A percentile compares a stretch with the other conserved stretches of the same genome.
phyloP scores from a whole-genome alignment of 2,329 filamentous ascomycete species.

The Arachnomyces sp. region DNA sequence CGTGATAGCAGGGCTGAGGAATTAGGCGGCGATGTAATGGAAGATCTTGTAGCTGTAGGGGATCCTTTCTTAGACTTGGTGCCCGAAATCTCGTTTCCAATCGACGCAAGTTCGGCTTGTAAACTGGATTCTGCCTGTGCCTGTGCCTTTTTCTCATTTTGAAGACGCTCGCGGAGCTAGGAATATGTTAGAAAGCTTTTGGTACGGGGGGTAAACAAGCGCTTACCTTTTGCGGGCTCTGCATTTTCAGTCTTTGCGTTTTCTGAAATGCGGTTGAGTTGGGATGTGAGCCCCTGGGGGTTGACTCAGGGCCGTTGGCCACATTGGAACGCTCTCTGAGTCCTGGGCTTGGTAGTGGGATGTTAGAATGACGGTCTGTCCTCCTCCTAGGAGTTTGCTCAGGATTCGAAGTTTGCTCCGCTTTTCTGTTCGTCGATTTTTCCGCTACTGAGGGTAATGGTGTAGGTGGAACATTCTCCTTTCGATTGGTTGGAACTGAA shows the following conservation, averaged over 20 bases:
- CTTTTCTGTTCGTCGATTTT: constrained; percentile 23
- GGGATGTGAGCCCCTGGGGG: constrained; percentile 25
- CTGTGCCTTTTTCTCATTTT: constrained; percentile 68
- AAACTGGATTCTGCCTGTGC: constrained; percentile 61
- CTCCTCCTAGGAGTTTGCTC: constrained; percentile 35
- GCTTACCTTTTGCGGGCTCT: constrained; percentile 51
- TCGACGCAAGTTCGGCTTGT: constrained; percentile 67
- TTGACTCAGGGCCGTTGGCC: constrained; percentile 23
- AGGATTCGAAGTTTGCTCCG: constrained; percentile 26
- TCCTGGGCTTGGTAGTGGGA: constrained; percentile 38
- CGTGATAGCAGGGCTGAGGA: constrained; percentile 35
- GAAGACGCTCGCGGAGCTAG: constrained; percentile 66
- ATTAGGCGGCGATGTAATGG: constrained; percentile 18
- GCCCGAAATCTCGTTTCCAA: constrained; percentile 67
- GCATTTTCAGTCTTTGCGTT: constrained; percentile 60
- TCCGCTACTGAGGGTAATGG: constrained; percentile 26
- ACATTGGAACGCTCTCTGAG: constrained; percentile 27
- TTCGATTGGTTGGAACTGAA: constrained; percentile 27
- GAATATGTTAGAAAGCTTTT: constrained; percentile 6
- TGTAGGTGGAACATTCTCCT: constrained; percentile 34
- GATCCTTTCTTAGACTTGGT: constrained; percentile 16
- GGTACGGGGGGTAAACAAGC: background rate
- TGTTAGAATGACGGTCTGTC: constrained; percentile 39
- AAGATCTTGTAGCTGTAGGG: constrained; percentile 39
- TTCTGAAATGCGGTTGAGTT: constrained; percentile 61